A percentile compares a stretch with the other conserved stretches of the same genome.
Evolutionary conservation across 1,284 basidiomycete species (phyloP).

Genomic region (Mycosarcoma maydis): DNA sequence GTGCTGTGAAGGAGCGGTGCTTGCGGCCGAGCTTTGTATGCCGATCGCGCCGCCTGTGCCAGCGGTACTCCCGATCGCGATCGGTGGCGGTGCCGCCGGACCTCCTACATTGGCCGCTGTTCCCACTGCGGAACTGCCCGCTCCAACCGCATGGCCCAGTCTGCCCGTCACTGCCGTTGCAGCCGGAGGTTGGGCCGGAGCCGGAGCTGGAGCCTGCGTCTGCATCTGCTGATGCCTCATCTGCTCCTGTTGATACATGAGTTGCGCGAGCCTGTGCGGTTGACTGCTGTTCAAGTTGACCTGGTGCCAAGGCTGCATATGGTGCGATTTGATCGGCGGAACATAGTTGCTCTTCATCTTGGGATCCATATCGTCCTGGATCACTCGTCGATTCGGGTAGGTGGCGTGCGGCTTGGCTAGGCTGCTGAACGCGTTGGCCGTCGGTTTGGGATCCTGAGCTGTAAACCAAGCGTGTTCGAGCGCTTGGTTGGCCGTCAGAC

Average conservation of each 20-base stretch:
- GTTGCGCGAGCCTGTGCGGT: constrained; percentile 21
- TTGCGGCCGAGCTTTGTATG: constrained; percentile 7
- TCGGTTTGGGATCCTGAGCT: constrained; percentile 67
- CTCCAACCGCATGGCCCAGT: too few relatives aligned
- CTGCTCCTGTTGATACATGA: constrained; percentile 31
- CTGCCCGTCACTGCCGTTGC: too few relatives aligned
- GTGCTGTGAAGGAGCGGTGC: constrained; percentile 4
- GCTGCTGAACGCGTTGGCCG: constrained; percentile 62
- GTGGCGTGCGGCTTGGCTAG: constrained; percentile 68
- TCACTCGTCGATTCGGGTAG: constrained; percentile 70
- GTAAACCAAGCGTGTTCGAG: constrained; percentile 76
- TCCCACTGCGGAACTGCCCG: not conserved
- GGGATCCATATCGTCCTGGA: constrained; percentile 70
- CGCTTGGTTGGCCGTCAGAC: constrained; percentile 83
- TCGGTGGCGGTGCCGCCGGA: constrained; percentile 36
- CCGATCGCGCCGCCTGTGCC: not conserved
- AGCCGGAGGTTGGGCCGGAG: not conserved
- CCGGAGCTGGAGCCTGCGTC: not conserved
- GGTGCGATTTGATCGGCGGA: constrained; percentile 37
- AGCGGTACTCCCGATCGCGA: constrained; percentile 12
- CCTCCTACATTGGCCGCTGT: constrained; percentile 20
- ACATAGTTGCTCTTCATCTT: constrained; percentile 61
- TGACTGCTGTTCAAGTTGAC: constrained; percentile 17
- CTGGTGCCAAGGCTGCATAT: constrained; percentile 16
- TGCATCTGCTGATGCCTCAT: constrained; percentile 28